Conservation (phyloP, 306 rosid genomes). For the Cucurbita moschata region DNA sequence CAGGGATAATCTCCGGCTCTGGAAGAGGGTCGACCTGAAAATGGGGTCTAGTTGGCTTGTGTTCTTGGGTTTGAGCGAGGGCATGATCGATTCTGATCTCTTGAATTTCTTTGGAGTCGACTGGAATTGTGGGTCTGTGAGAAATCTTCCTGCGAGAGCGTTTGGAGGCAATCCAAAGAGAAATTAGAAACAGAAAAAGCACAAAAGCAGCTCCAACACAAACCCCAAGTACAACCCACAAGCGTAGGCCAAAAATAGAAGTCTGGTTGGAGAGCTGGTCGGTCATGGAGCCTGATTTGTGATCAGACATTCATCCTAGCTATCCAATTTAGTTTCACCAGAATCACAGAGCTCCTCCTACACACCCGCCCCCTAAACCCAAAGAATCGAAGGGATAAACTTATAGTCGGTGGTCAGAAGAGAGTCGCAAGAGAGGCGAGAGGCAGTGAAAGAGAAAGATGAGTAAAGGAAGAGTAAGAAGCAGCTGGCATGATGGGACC, state of each 20-base stretch:
- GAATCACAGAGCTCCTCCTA: neutral
- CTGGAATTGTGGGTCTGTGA: constrained; percentile 36
- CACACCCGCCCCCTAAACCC: neutral
- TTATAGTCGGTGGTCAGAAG: neutral
- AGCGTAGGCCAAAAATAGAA: constrained; percentile 59
- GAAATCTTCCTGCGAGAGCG: constrained; percentile 36
- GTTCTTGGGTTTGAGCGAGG: constrained; percentile 1
- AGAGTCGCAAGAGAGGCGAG: neutral
- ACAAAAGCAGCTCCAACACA: constrained; percentile 61
- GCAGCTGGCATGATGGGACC: constrained; percentile 71
- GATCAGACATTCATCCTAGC: constrained; percentile 22
- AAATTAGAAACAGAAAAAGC: constrained; percentile 48
- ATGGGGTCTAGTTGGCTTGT: constrained; percentile 12
- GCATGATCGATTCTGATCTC: constrained; percentile 41
- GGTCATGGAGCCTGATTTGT: constrained; percentile 20
- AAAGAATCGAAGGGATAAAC: neutral
- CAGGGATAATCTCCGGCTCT: constrained; percentile 33
- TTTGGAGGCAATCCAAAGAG: constrained; percentile 48
- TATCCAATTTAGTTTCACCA: neutral
- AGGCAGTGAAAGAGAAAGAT: constrained; percentile 1
- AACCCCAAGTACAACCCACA: constrained; percentile 63
- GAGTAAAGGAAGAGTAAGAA: constrained; percentile 1
- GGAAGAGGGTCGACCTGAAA: constrained; percentile 24
- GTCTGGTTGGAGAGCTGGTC: constrained; percentile 65
- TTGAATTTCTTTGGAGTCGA: constrained; percentile 60